Evolutionary conservation across 2,329 filamentous ascomycete genomes (phyloP).

Genomic region (Ascosphaera acerosa): DNA sequence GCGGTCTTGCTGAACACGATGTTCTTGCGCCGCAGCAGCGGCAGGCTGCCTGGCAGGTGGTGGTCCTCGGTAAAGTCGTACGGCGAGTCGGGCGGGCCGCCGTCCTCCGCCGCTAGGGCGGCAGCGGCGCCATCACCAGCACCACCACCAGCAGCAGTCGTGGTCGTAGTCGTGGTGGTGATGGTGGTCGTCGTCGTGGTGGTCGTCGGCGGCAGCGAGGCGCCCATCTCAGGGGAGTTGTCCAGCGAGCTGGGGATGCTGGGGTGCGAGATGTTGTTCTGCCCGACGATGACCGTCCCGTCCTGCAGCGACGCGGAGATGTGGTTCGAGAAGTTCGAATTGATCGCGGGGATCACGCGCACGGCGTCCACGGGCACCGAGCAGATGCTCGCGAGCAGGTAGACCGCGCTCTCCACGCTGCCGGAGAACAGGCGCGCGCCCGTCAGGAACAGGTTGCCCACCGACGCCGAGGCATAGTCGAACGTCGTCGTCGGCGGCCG

Average conservation of each 20-base stretch:
- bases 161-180: too few species aligned
- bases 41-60: conserved; percentile 37
- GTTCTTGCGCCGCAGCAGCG: conserved; percentile 53
- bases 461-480: conserved; percentile 49
- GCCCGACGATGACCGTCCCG: conserved; percentile 58
- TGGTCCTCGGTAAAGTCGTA: conserved; percentile 18
- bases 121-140: too few species aligned
- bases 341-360: conserved; percentile 66
- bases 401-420: conserved; percentile 78
- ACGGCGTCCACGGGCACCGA: conserved; percentile 47
- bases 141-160: too few species aligned
- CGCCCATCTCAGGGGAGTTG: conserved; percentile 10
- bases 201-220: too few species aligned
- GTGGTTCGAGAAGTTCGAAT: conserved; percentile 87
- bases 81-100: conserved; percentile 11
- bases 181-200: too few species aligned
- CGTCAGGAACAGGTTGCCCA: conserved; percentile 58
- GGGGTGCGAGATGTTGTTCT: conserved; percentile 81
- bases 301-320: conserved; percentile 63
- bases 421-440: conserved; percentile 78
- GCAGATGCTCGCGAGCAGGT: conserved; percentile 67
- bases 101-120: conserved; percentile 9
- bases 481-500: conserved; percentile 44
- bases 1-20: conserved; percentile 59
- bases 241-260: conserved; percentile 24